phyloP scores from a whole-genome alignment of 78 protist genomes.

The Dictyostelium purpureum region DNA sequence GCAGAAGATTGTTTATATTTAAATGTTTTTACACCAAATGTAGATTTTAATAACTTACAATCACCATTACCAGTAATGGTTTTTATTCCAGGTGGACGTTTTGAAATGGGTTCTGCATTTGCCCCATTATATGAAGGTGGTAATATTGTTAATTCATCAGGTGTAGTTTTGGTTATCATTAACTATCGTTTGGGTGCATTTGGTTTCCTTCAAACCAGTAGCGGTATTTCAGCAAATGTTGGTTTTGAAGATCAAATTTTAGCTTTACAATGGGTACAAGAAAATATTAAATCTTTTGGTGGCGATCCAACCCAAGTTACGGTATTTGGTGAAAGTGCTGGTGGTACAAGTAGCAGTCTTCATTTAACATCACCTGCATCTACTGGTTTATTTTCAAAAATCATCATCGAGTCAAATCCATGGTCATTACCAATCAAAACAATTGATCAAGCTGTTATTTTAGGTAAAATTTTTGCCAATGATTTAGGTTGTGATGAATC shows the following conservation, averaged over 20 bases:
- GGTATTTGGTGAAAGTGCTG: conserved; percentile 90
- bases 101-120: neutral
- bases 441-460: neutral
- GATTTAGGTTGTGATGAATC: conserved; percentile 43
- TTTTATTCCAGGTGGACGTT: conserved; percentile 75
- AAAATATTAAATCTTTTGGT: conserved; percentile 90
- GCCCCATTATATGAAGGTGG: conserved; percentile 55
- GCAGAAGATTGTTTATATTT: conserved; percentile 78
- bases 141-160: conserved; percentile 14
- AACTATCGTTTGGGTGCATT: conserved; percentile 72
- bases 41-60: neutral
- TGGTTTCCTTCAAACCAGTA: conserved; percentile 40
- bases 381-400: conserved; percentile 7
- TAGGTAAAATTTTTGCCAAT: conserved; percentile 24
- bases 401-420: conserved; percentile 63
- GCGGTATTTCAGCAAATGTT: conserved; percentile 79
- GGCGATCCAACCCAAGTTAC: conserved; percentile 90
- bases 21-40: conserved; percentile 72
- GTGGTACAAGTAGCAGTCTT: conserved; percentile 57
- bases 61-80: conserved; percentile 74
- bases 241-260: conserved; percentile 85
- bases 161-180: conserved; percentile 44
- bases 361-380: conserved; percentile 53
- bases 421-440: conserved; percentile 56
- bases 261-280: conserved; percentile 88